phyloP scores from a whole-genome alignment of 139 green algal species.

The Chlorella sp. region DNA sequence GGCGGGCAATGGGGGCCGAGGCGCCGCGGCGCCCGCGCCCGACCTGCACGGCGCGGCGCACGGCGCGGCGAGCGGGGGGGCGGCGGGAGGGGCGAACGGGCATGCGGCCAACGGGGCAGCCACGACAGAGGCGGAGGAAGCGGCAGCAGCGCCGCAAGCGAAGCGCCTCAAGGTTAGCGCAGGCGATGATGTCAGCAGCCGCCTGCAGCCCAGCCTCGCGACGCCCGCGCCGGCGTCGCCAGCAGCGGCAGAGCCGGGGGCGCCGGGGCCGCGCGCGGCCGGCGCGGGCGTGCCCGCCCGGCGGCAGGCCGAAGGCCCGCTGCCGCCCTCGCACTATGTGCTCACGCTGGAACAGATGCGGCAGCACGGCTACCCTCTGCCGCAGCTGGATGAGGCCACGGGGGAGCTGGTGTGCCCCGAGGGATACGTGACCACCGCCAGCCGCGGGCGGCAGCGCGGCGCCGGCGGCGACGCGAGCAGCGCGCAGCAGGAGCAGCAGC shows the following conservation, averaged over 20 bases:
- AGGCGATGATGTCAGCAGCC: conserved; percentile 12
- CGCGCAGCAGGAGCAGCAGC: too few relatives aligned
- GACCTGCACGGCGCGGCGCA: neutral
- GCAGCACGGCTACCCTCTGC: conserved; percentile 23
- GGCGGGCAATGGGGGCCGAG: neutral
- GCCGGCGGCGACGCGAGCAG: too few relatives aligned
- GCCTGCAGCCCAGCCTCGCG: neutral
- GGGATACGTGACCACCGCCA: neutral
- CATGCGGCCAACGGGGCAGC: neutral
- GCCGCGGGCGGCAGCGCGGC: too few relatives aligned
- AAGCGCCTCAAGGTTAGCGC: conserved; percentile 6
- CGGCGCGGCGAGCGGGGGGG: neutral
- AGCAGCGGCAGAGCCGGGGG: neutral
- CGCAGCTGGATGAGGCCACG: neutral
- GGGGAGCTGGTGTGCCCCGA: conserved; percentile 3
- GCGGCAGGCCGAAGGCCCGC: neutral
- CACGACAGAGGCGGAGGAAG: neutral
- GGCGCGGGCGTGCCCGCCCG: neutral
- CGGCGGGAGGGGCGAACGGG: neutral
- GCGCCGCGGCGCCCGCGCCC: neutral
- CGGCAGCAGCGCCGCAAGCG: neutral
- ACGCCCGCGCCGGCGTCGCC: neutral
- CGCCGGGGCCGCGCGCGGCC: neutral
- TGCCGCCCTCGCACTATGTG: conserved; percentile 11
- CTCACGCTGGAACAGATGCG: conserved; percentile 12